phyloP scores from a whole-genome alignment of 2,329 filamentous ascomycete genomes.

The Colletotrichum lupini region DNA sequence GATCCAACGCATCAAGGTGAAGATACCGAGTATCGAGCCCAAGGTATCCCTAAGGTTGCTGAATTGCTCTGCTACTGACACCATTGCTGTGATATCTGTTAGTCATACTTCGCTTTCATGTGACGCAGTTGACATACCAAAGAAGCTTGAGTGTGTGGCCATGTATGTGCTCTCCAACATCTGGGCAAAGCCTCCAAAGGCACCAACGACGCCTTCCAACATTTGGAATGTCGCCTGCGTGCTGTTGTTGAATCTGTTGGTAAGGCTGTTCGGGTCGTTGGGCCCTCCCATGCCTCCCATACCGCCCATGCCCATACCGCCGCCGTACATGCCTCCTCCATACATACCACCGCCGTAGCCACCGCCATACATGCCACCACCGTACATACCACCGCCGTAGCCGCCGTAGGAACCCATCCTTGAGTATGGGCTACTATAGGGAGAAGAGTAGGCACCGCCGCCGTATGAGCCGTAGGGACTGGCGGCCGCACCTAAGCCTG shows the following conservation, averaged over 20 bases:
- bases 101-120: background rate
- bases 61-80: slow-evolving; percentile 97
- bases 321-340: slow-evolving; percentile 53
- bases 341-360: slow-evolving; percentile 43
- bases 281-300: slow-evolving; percentile 67
- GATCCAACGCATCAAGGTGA: slow-evolving; percentile 95
- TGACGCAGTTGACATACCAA: slow-evolving; percentile 72
- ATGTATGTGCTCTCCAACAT: slow-evolving; percentile 99
- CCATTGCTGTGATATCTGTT: slow-evolving; percentile 76
- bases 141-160: slow-evolving; percentile 99
- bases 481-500: slow-evolving; percentile 44
- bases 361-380: slow-evolving; percentile 49
- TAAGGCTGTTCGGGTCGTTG: slow-evolving; percentile 92
- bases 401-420: slow-evolving; percentile 62
- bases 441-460: slow-evolving; percentile 51
- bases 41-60: slow-evolving; percentile 92
- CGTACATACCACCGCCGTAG: slow-evolving; percentile 54
- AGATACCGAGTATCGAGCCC: slow-evolving; percentile 93
- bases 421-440: slow-evolving; percentile 47
- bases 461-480: slow-evolving; percentile 58
- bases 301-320: slow-evolving; percentile 49
- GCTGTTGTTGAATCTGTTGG: slow-evolving; percentile 93
- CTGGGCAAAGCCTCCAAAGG: slow-evolving; percentile 97
- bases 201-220: slow-evolving; percentile 95
- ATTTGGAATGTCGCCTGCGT: slow-evolving; percentile 98